Percentiles rank a stretch among this genome's conserved stretches.
Conservation (phyloP, 805 yeast species). For the Blastobotrys americana region DNA sequence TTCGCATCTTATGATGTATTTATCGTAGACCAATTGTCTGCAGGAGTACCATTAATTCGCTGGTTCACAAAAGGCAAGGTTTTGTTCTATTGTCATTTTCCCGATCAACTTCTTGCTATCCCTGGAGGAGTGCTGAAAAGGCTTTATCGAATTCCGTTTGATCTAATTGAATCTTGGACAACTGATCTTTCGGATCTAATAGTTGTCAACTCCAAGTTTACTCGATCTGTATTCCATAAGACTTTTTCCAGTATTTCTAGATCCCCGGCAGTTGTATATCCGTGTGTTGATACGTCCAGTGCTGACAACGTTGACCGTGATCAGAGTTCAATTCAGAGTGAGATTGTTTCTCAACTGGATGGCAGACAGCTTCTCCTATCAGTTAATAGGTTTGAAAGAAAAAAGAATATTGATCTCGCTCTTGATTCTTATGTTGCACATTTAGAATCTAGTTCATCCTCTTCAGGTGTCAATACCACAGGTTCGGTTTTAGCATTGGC, state of each 20-base stretch:
- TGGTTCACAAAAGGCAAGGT: conserved; percentile 38
- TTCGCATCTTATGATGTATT: conserved; percentile 55
- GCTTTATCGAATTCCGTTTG: conserved; percentile 76
- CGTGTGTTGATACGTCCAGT: conserved; percentile 58
- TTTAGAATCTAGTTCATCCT: conserved; percentile 20
- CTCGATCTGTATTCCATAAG: conserved; percentile 56
- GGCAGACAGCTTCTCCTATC: conserved; percentile 49
- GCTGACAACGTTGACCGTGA: conserved; percentile 14
- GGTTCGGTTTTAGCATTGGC: conserved; percentile 52
- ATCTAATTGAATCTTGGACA: conserved; percentile 72
- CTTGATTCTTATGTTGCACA: conserved; percentile 40
- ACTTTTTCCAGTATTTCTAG: conserved; percentile 44
- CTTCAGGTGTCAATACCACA: no score
- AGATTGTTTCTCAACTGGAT: conserved; percentile 13
- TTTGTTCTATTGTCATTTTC: conserved; percentile 92
- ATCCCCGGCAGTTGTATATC: conserved; percentile 57
- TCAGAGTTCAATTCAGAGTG: conserved; percentile 3
- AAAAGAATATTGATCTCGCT: conserved; percentile 77
- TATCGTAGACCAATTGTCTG: conserved; percentile 82
- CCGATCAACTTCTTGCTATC: conserved; percentile 72
- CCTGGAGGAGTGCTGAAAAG: conserved; percentile 49
- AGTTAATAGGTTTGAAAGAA: conserved; percentile 81
- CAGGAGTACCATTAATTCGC: conserved; percentile 68
- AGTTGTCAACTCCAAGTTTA: conserved; percentile 84
- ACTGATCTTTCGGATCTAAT: conserved; percentile 69